Conservation (phyloP, 352 stramenopile species). For the Globisporangium carolinianum region DNA sequence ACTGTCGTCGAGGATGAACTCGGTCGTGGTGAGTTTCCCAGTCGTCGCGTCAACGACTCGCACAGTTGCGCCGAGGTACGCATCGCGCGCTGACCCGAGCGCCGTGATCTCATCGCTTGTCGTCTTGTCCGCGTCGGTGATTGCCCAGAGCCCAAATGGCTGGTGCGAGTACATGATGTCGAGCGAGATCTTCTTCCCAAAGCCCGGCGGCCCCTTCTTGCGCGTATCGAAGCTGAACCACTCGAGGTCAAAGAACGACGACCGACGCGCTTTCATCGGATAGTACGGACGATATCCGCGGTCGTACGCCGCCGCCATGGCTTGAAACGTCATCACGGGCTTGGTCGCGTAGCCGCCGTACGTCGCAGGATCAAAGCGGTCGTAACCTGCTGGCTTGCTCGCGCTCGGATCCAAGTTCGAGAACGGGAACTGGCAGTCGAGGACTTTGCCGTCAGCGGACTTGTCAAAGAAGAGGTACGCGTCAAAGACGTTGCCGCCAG, state of each 20-base stretch:
- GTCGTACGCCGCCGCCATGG: constrained; percentile 49
- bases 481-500: constrained; percentile 55
- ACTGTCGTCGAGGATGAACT: constrained; percentile 23
- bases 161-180: constrained; percentile 63
- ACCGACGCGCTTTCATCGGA: constrained; percentile 70
- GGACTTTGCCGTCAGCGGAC: constrained; percentile 49
- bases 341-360: constrained; percentile 39
- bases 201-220: constrained; percentile 28
- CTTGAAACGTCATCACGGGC: constrained; percentile 50
- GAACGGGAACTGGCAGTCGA: constrained; percentile 79
- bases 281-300: constrained; percentile 84
- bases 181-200: constrained; percentile 46
- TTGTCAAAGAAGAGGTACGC: constrained; percentile 79
- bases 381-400: constrained; percentile 28
- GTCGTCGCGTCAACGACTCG: constrained; percentile 25
- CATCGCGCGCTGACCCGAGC: constrained; percentile 27
- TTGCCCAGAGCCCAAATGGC: constrained; percentile 66
- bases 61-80: constrained; percentile 29
- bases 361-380: constrained; percentile 36
- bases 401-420: constrained; percentile 54
- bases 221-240: constrained; percentile 75
- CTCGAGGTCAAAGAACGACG: constrained; percentile 84
- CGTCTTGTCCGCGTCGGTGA: constrained; percentile 30
- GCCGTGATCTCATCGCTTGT: constrained; percentile 20
- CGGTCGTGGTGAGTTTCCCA: constrained; percentile 21